A percentile compares a stretch with the other conserved stretches of the same genome.
phyloP scores from a whole-genome alignment of 1,284 basidiomycete genomes.

The Pyrrhoderma noxium region DNA sequence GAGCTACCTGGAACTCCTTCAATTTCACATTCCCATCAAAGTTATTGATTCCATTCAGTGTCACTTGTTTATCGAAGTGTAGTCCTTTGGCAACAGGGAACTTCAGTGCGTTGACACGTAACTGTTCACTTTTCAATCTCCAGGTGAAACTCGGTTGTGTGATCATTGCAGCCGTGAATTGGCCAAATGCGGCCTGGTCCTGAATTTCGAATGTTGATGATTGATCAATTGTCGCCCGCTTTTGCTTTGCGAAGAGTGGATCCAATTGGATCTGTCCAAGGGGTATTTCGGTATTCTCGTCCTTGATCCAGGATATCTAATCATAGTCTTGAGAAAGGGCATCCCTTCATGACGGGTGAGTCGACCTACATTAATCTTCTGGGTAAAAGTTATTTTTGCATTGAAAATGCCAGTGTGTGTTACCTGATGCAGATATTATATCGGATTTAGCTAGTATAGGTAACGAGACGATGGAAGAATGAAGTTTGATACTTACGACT shows the following conservation, averaged over 20 bases:
- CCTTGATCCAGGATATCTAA: conserved; percentile 39
- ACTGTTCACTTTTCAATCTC: conserved; percentile 50
- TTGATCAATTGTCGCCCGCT: conserved; percentile 53
- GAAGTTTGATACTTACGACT: conserved; percentile 24
- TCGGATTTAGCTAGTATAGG: too few species aligned
- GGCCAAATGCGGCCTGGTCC: conserved; percentile 47
- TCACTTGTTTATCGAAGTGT: conserved; percentile 52
- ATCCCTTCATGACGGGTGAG: not conserved
- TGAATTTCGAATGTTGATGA: conserved; percentile 47
- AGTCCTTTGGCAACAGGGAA: conserved; percentile 59
- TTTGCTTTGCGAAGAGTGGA: conserved; percentile 38
- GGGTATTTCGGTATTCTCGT: conserved; percentile 32
- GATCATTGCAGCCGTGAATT: conserved; percentile 55
- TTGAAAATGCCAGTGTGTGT: conserved; percentile 53
- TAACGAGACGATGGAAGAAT: too few species aligned
- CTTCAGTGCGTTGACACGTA: conserved; percentile 61
- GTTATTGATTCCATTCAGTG: conserved; percentile 57
- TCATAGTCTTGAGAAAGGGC: not conserved
- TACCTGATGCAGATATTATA: conserved; percentile 34
- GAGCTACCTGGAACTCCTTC: conserved; percentile 44
- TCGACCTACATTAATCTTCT: conserved; percentile 39
- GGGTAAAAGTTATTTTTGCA: conserved; percentile 50
- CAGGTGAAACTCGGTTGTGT: conserved; percentile 67
- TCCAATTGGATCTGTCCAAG: conserved; percentile 45
- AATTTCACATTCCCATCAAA: conserved; percentile 55